A percentile compares a stretch with the other conserved stretches of the same genome.
phyloP scores from a whole-genome alignment of 2,329 filamentous ascomycete genomes.

The Clarireedia monteithiana region DNA sequence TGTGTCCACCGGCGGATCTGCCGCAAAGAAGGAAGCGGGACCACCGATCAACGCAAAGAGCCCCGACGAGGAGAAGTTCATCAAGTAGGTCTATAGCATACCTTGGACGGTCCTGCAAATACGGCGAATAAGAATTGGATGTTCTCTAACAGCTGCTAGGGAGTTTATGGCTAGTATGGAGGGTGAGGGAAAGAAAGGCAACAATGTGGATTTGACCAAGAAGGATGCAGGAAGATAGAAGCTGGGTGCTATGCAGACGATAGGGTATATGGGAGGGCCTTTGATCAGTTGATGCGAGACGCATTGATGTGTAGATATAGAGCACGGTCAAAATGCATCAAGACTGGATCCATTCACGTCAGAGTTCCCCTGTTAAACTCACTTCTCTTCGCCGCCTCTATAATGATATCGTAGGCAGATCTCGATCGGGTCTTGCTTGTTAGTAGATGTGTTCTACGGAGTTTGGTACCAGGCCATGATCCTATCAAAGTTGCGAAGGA shows the following conservation, averaged over 20 bases:
- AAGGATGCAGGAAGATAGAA: slow-evolving; percentile 8
- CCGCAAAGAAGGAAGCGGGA: slow-evolving; percentile 22
- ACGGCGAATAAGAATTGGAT: not conserved
- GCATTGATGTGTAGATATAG: slow-evolving; percentile 8
- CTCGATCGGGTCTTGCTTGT: not conserved
- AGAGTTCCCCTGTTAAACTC: not conserved
- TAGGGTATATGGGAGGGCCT: not conserved
- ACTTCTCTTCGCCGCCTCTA: not conserved
- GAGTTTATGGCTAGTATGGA: slow-evolving; percentile 10
- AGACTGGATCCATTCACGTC: not conserved
- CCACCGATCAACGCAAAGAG: slow-evolving; percentile 30
- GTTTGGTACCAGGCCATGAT: too few species aligned
- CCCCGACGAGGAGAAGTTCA: slow-evolving; percentile 30
- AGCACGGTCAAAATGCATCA: slow-evolving; percentile 4
- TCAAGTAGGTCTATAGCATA: slow-evolving; percentile 25
- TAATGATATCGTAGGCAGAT: not conserved
- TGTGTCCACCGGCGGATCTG: slow-evolving; percentile 20
- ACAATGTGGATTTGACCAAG: slow-evolving; percentile 6
- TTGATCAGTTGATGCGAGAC: not conserved
- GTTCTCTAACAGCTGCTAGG: slow-evolving; percentile 3
- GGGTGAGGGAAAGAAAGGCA: slow-evolving; percentile 21
- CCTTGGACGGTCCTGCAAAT: not conserved
- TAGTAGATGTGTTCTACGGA: not conserved
- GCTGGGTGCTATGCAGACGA: not conserved
- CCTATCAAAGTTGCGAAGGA: too few species aligned